Base-by-base conservation (phyloP, 371 early-diverging fungal species). In the Apophysomyces elegans region DNA sequence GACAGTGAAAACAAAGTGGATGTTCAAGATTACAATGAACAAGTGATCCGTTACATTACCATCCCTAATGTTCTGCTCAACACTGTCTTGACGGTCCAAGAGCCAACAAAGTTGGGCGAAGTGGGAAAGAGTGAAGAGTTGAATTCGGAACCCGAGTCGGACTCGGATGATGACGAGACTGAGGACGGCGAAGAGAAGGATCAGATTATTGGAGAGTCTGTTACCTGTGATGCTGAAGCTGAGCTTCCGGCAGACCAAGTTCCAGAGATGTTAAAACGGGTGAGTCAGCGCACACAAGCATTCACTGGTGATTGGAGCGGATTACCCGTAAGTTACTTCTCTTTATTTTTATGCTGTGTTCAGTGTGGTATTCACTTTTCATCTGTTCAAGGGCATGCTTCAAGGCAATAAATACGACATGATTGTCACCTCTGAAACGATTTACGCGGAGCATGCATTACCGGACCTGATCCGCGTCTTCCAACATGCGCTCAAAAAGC, bases 381-480 rank as follows among this genome's bases (percentile, higher is more conserved):
- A 6, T 13, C n/a, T n/a, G 12, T 8, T 26, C 8, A 14, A n/a
- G 45, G 56, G 16, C 13, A 6, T 47, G 9, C 37, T 38, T 41
- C n/a, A 59, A 37, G 14, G 41, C 1, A 78, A 87, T 43, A 80
- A 84, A 69, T 96, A 94, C 62, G 94, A 96, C 71, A 64, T 96
- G 66, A 83, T 98, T 50, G 70, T 98, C 41, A 93, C 96, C n/a
- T 93, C 95, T 32, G 98, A 98, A 73, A 96, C 96, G 3, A 93
- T 98, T 41, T 98, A 98, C 76, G 84, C 89, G 16, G 80, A 88
- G 43, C 85, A 91, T 39, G 83, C 90, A 2, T 75, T 86, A 14
- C 79, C 74, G 35, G 81, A 82, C 56, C 79, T 95, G 32, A 83
- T 89, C 61, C 66, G 78, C 45, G 80, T 89, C 16, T 88, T 94